Evolutionary conservation across 306 rosid species (phyloP).

Genomic region (Rubus parviflorus): DNA sequence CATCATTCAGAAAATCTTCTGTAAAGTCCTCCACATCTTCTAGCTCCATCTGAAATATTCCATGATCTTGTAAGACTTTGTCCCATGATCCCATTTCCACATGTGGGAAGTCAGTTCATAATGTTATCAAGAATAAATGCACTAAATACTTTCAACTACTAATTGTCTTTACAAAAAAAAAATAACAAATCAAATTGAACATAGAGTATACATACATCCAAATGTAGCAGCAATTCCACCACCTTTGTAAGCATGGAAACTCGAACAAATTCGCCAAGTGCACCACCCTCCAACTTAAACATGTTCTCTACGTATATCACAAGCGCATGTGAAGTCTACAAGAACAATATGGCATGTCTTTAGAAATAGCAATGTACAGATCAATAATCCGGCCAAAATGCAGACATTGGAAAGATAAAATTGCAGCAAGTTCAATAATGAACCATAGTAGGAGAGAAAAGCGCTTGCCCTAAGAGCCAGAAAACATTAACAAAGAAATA

Average conservation of each 20-base stretch:
- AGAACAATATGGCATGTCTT: background rate
- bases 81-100: constrained; percentile 75
- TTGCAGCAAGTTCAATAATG: background rate
- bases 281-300: constrained; percentile 75
- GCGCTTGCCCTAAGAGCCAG: background rate
- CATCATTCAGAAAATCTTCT: constrained; percentile 46
- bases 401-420: background rate
- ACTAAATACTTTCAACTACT: background rate
- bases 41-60: constrained; percentile 80
- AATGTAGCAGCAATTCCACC: constrained; percentile 74
- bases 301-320: constrained; percentile 78
- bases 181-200: background rate
- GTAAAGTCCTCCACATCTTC: constrained; percentile 46
- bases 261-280: constrained; percentile 67
- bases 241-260: constrained; percentile 60
- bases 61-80: constrained; percentile 58
- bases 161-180: background rate
- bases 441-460: background rate
- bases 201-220: constrained; percentile 66
- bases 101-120: constrained; percentile 37
- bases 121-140: constrained; percentile 10
- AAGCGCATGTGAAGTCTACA: constrained; percentile 43
- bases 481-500: background rate
- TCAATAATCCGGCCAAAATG: background rate
- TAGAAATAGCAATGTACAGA: background rate